Evolutionary conservation across 148 eudicot species (phyloP).

Genomic region (Polygonum aviculare): DNA sequence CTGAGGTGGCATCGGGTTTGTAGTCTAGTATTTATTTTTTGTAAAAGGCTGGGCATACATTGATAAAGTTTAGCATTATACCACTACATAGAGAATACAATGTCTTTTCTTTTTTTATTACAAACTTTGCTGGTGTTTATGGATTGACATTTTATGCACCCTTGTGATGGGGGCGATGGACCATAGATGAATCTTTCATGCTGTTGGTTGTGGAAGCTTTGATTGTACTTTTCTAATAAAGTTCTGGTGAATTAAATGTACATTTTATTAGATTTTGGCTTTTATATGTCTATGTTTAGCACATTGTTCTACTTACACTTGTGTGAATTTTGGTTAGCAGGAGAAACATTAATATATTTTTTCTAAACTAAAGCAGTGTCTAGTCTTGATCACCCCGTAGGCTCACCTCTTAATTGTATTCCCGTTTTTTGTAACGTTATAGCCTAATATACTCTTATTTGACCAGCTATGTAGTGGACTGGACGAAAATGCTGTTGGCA

Average conservation of each 20-base stretch:
- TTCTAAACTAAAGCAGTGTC: background rate
- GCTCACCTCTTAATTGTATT: background rate
- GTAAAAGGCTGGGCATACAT: background rate
- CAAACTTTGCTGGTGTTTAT: background rate
- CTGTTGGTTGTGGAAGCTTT: background rate
- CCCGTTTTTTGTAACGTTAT: background rate
- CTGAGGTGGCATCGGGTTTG: background rate
- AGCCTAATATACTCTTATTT: background rate
- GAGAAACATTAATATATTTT: background rate
- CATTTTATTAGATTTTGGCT: background rate
- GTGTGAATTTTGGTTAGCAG: background rate
- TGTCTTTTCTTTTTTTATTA: background rate
- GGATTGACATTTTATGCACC: background rate
- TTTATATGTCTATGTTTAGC: background rate
- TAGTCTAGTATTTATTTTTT: background rate
- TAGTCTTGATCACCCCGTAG: background rate
- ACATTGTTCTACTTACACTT: background rate
- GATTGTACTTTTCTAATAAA: background rate
- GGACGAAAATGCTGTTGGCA: slow-evolving; percentile 96
- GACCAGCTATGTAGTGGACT: slow-evolving; percentile 81
- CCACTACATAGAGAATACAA: background rate
- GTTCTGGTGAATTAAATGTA: background rate
- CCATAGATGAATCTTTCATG: background rate
- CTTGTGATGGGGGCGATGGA: background rate
- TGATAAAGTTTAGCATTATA: background rate